A percentile compares a stretch with the other conserved stretches of the same genome.
Evolutionary conservation across 352 stramenopile species (phyloP).

Genomic region (Globisporangium irregulare): DNA sequence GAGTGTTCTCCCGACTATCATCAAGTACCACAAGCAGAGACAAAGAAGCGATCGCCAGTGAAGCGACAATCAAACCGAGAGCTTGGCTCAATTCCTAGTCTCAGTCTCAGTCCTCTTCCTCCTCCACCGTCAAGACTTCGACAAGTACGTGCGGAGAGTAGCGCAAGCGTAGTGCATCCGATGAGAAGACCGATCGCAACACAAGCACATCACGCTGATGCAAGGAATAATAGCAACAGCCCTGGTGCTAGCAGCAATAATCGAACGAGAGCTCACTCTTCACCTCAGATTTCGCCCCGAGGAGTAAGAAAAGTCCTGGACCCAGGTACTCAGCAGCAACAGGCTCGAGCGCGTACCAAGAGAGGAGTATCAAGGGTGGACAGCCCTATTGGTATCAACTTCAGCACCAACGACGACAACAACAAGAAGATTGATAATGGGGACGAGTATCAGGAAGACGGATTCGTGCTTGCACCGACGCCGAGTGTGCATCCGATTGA

Average conservation of each 20-base stretch:
- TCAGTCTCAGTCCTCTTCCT: neutral
- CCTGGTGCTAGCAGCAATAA: neutral
- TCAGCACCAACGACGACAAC: neutral
- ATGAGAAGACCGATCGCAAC: neutral
- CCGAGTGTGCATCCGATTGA: conserved; percentile 51
- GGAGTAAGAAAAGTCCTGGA: neutral
- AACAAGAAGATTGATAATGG: neutral
- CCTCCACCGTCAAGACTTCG: neutral
- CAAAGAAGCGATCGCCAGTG: neutral
- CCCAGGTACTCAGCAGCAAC: neutral
- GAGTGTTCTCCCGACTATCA: conserved; percentile 8
- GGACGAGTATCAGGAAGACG: neutral
- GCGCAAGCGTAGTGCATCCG: neutral
- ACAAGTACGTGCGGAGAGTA: neutral
- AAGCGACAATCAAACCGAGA: neutral
- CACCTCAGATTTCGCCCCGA: neutral
- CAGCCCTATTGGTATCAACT: neutral
- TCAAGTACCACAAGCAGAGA: neutral
- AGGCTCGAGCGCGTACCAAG: neutral
- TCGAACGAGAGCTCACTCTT: neutral
- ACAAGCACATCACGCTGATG: neutral
- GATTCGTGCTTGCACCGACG: neutral
- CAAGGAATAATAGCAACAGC: neutral
- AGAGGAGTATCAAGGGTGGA: neutral
- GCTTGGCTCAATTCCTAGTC: neutral